Evolutionary conservation across 2,329 filamentous ascomycete genomes (phyloP), one percentile per base, ranked within the genome.

Genomic region (Colletotrichum sp.): DNA sequence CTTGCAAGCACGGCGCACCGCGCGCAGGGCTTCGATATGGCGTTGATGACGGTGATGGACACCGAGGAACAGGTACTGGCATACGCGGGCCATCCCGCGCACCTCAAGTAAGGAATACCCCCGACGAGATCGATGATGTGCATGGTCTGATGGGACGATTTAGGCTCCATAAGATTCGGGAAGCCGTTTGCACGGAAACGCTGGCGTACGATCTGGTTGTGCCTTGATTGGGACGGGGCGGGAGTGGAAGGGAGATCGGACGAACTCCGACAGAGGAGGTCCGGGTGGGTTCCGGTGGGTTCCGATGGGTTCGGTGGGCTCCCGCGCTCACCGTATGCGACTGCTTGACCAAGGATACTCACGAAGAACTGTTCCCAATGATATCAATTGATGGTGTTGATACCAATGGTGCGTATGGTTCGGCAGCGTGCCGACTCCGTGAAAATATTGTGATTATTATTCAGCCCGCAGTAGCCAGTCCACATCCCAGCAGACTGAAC

Each of bases 31-130:
- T 78, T 75, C 43, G 76, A 78, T 56, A 68, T 78, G 74, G 76
- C 70, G 18, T 56, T 77, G 12, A 61, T 78, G 59, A 73, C 76
- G 26, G 71, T 78, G 21, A 24, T 78, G 69, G 77, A 78, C 18
- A 78, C 73, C 14, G 74, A 76, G 38, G 74, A 75, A 59, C 66
- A 77, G 52, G 74, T 77, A 2, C 71, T 77, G 14, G 74, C 71
- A 1, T 78, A 78, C 63, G 77, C 76, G 7, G 69, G 24, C 3
- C 77, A 78, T 38, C 77, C 77, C 8, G 77, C 76, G 18, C 77
- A 78, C 52, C 61, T 63, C 48, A 74, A 64, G 68, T 73, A 59
- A 18, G 69, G 8, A 18, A n/a, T 30, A 16, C 10, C 21, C 43
- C 52, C 34, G 36, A 59, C 7, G 5, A 24, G 24, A 1, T 9